Percentiles rank a stretch among this genome's conserved stretches.
phyloP scores from a whole-genome alignment of 768 basidiomycete genomes.

The Kwoniella bestiolae region DNA sequence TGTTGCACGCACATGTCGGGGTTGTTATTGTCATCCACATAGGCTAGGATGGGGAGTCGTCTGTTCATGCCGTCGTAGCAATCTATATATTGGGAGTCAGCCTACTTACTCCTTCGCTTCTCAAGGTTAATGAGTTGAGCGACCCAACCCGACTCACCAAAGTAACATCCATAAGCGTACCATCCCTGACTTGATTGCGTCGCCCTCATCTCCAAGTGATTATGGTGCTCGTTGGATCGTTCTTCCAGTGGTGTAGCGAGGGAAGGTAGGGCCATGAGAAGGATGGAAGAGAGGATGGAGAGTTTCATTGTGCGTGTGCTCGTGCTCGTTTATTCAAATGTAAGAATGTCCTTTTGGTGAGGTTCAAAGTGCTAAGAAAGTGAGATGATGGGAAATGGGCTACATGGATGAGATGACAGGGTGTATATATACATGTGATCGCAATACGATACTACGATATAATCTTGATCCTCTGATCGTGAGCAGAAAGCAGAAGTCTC shows the following conservation, averaged over 20 bases:
- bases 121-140: no score
- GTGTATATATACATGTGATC: background rate
- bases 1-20: constrained; percentile 31
- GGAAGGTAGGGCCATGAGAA: background rate
- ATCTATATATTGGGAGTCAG: no score
- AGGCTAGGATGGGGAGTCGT: constrained; percentile 27
- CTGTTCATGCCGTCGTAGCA: constrained; percentile 39
- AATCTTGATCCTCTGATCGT: background rate
- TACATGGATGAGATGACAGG: background rate
- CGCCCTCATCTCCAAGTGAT: constrained; percentile 18
- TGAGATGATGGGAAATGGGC: background rate
- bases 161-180: constrained; percentile 39
- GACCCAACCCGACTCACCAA: constrained; percentile 11
- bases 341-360: no score
- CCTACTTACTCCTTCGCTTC: no score
- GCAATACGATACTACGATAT: background rate
- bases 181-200: constrained; percentile 27
- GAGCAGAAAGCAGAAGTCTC: background rate
- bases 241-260: constrained; percentile 12
- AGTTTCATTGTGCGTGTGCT: constrained; percentile 14
- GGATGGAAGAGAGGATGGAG: background rate
- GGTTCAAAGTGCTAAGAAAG: background rate
- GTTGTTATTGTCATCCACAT: constrained; percentile 23
- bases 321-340: background rate
- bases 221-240: constrained; percentile 9